These are phyloP conservation scores for Sporothrix luriei DNA, from an alignment of 2,329 filamentous ascomycete species.

Conservation along the genomic window DNA sequence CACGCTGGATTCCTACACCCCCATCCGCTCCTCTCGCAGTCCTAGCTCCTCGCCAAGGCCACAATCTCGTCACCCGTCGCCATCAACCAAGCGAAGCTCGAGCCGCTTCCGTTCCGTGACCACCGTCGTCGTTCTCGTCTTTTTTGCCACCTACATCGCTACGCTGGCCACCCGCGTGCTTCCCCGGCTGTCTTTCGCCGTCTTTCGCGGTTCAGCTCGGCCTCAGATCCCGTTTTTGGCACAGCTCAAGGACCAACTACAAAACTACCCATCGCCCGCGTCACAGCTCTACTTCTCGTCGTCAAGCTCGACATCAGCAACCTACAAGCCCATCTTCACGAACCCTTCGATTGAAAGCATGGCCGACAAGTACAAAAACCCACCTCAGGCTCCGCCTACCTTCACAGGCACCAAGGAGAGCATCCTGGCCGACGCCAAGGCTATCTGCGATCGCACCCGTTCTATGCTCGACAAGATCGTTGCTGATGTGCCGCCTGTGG, in stretches of 20 bases:
- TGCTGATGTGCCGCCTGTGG: slow-evolving; percentile 56
- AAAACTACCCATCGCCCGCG: slow-evolving; percentile 10
- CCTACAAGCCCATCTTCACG: slow-evolving; percentile 44
- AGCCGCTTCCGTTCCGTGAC: slow-evolving; percentile 46
- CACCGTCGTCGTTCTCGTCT: slow-evolving; percentile 53
- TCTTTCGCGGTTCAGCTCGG: slow-evolving; percentile 53
- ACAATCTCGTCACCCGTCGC: slow-evolving; percentile 48
- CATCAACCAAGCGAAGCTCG: slow-evolving; percentile 4
- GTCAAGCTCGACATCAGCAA: slow-evolving; percentile 41
- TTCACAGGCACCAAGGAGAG: slow-evolving; percentile 74
- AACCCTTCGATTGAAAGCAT: slow-evolving; percentile 62
- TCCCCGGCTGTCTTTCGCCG: slow-evolving; percentile 57
- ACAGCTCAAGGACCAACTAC: slow-evolving; percentile 26
- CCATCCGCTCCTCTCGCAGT: slow-evolving; percentile 43
- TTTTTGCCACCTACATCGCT: slow-evolving; percentile 59
- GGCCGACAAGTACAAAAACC: slow-evolving; percentile 67
- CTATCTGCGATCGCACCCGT: slow-evolving; percentile 64
- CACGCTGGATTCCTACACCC: slow-evolving; percentile 30
- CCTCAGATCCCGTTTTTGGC: slow-evolving; percentile 30
- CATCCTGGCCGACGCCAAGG: slow-evolving; percentile 68
- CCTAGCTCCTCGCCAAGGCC: slow-evolving; percentile 6
- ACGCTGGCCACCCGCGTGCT: slow-evolving; percentile 68
- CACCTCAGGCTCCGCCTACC: slow-evolving; percentile 74
- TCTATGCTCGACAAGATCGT: slow-evolving; percentile 68
- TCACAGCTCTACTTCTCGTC: slow-evolving; percentile 35